Percentiles rank a stretch among this genome's conserved stretches.
phyloP scores from a whole-genome alignment of 768 basidiomycete species.

The Myochromella boudieri region DNA sequence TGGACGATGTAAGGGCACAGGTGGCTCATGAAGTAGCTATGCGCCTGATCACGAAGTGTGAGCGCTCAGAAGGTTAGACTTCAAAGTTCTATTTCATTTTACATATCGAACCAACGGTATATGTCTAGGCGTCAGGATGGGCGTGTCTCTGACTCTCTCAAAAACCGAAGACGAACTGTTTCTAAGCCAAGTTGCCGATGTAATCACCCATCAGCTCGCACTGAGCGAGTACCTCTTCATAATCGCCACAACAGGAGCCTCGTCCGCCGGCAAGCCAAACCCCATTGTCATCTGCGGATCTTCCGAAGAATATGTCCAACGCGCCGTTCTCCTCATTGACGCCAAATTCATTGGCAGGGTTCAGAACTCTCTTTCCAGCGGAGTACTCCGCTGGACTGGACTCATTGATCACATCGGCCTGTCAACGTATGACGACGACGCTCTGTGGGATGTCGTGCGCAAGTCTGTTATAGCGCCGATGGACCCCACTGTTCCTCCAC shows the following conservation, averaged over 20 bases:
- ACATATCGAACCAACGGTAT: not conserved
- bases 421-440: slow-evolving; percentile 59
- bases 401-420: slow-evolving; percentile 53
- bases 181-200: slow-evolving; percentile 51
- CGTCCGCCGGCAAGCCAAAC: slow-evolving; percentile 27
- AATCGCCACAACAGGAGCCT: slow-evolving; percentile 46
- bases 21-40: slow-evolving; percentile 59
- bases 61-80: slow-evolving; percentile 43
- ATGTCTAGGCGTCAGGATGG: slow-evolving; percentile 40
- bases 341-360: slow-evolving; percentile 66
- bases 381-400: slow-evolving; percentile 35
- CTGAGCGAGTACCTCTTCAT: slow-evolving; percentile 52
- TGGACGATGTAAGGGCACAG: slow-evolving; percentile 61
- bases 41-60: slow-evolving; percentile 49
- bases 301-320: slow-evolving; percentile 55
- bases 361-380: slow-evolving; percentile 1
- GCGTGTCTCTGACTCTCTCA: slow-evolving; percentile 60
- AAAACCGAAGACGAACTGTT: slow-evolving; percentile 57
- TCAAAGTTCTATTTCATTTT: not conserved
- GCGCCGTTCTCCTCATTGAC: slow-evolving; percentile 61
- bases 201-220: slow-evolving; percentile 41
- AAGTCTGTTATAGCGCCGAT: slow-evolving; percentile 60
- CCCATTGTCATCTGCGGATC: slow-evolving; percentile 61
- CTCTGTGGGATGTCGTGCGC: slow-evolving; percentile 69
- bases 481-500: slow-evolving; percentile 62